Percentiles rank a stretch among this genome's conserved stretches.
Evolutionary conservation across 805 yeast genomes (phyloP).

Genomic region (Lipomyces sp.): DNA sequence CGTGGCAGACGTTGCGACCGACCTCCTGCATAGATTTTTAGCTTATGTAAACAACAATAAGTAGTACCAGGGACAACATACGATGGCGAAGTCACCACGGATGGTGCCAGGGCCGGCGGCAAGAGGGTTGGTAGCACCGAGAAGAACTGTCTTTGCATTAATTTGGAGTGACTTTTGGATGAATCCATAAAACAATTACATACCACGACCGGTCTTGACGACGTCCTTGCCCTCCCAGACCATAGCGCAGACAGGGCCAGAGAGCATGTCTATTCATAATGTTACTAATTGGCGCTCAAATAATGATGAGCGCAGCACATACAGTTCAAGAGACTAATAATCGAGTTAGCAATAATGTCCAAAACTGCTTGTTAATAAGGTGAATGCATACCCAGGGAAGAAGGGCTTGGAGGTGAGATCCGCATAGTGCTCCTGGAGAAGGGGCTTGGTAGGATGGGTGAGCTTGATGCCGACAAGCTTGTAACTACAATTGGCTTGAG

Average conservation of each 20-base stretch:
- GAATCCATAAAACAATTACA: neutral
- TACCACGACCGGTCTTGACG: constrained; percentile 94
- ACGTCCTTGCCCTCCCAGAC: constrained; percentile 99
- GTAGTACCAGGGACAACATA: constrained; percentile 6
- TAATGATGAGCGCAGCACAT: neutral
- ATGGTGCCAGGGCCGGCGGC: constrained; percentile 98
- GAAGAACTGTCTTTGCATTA: constrained; percentile 53
- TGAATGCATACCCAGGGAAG: constrained; percentile 91
- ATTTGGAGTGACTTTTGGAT: neutral
- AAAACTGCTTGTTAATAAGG: neutral
- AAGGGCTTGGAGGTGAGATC: constrained; percentile 96
- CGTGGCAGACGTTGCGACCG: constrained; percentile 99
- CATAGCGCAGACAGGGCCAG: constrained; percentile 98
- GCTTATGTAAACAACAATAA: neutral
- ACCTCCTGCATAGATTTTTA: constrained; percentile 57
- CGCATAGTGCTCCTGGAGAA: constrained; percentile 91
- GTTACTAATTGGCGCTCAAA: neutral
- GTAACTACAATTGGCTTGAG: constrained; percentile 55
- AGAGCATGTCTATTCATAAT: constrained; percentile 68
- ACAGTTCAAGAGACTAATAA: constrained; percentile 30
- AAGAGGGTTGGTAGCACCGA: constrained; percentile 99
- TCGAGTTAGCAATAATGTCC: neutral
- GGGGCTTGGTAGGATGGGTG: constrained; percentile 80
- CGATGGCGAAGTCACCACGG: constrained; percentile 96
- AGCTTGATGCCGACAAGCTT: constrained; percentile 96